Evolutionary conservation across 2,329 filamentous ascomycete genomes (phyloP).

Genomic region (Aspergillus arachidicola): DNA sequence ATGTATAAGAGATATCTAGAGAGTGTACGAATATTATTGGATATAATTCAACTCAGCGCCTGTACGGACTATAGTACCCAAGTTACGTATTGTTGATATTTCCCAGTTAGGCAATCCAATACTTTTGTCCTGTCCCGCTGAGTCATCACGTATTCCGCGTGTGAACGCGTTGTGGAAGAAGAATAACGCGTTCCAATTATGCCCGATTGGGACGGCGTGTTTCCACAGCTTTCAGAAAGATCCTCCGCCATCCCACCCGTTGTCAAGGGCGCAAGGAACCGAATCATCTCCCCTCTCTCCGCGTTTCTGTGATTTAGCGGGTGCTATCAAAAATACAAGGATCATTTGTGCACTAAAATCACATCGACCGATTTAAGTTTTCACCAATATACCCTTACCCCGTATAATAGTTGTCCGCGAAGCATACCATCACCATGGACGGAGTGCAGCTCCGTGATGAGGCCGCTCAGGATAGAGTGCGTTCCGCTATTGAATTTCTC

Average conservation of each 20-base stretch:
- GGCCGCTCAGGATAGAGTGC: constrained; percentile 78
- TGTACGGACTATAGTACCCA: not conserved
- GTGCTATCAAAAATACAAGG: not conserved
- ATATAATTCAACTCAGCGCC: not conserved
- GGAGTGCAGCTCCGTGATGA: constrained; percentile 78
- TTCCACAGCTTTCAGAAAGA: constrained; percentile 20
- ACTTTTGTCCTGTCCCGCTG: not conserved
- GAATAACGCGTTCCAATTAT: constrained; percentile 37
- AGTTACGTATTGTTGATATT: not conserved
- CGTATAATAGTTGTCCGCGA: constrained; percentile 12
- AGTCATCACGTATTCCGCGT: constrained; percentile 17
- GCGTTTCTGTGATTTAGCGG: not conserved
- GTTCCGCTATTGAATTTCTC: constrained; percentile 87
- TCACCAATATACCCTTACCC: constrained; percentile 10
- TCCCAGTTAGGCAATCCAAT: not conserved
- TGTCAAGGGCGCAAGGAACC: constrained; percentile 6
- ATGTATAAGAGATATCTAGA: constrained; percentile 4
- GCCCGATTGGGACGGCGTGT: constrained; percentile 34
- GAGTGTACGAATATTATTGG: constrained; percentile 1
- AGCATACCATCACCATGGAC: constrained; percentile 60
- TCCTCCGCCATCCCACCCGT: constrained; percentile 26
- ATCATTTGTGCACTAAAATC: constrained; percentile 16
- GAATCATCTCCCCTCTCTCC: constrained; percentile 10
- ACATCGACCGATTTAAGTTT: not conserved
- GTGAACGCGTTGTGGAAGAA: constrained; percentile 2